Base-by-base conservation (phyloP, 2,329 filamentous ascomycete species). In the Raffaelea deltoideospora region DNA sequence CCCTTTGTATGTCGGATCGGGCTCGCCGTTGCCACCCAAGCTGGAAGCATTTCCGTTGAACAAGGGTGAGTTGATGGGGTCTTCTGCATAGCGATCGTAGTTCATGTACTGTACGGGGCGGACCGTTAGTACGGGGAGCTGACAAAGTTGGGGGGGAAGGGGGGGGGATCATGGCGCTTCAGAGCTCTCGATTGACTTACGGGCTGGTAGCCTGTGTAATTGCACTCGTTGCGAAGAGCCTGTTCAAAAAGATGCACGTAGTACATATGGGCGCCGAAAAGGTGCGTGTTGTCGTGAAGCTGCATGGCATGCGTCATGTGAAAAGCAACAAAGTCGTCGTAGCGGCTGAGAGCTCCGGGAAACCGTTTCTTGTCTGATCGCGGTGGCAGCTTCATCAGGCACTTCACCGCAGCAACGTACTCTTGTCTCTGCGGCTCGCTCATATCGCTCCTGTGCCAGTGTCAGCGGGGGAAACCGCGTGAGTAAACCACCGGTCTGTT, bases 71-170 rank as follows among this genome's bases (percentile, higher is more conserved):
- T 64, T 59, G 37, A 52, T 41, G 0, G 62, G 59, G 37, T 72
- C 63, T 2, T 56, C 42, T 1, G 64, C 54, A 48, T 64, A 66
- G 42, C 60, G 63, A 15, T 61, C 61, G 57, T 68, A 71, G 47
- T 69, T 67, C 53, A 61, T 60, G 50, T 67, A 69, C 48, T 61
- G 55, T n/a, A n/a, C n/a, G n/a, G n/a, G n/a, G n/a, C n/a, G n/a
- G n/a, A n/a, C n/a, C n/a, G n/a, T n/a, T n/a, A n/a, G n/a, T n/a
- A n/a, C n/a, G n/a, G n/a, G n/a, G n/a, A n/a, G n/a, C n/a, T n/a
- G n/a, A n/a, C n/a, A n/a, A n/a, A n/a, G n/a, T n/a, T n/a, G n/a
- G n/a, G n/a, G n/a, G n/a, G n/a, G n/a, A n/a, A n/a, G n/a, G n/a
- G n/a, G n/a, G n/a, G n/a, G n/a, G n/a, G n/a, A n/a, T n/a, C n/a